A percentile compares a stretch with the other conserved stretches of the same genome.
phyloP scores from a whole-genome alignment of 768 basidiomycete species.

The Kwoniella europaea region DNA sequence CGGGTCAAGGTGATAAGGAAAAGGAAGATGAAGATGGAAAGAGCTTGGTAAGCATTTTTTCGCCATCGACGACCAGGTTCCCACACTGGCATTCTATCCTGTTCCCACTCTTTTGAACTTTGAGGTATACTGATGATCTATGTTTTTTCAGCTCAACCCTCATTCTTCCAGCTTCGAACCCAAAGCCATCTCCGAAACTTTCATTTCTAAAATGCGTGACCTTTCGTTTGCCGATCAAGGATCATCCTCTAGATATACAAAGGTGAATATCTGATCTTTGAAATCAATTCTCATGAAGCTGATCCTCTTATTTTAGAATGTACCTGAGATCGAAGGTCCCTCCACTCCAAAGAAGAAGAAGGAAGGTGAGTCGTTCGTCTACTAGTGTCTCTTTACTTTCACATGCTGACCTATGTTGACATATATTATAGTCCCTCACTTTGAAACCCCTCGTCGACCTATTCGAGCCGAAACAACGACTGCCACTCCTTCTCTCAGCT shows the following conservation, averaged over 20 bases:
- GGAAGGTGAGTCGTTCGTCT: not conserved
- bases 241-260: not conserved
- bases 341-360: constrained; percentile 21
- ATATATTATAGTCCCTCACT: not conserved
- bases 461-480: not conserved
- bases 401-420: not conserved
- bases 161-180: constrained; percentile 19
- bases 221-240: not conserved
- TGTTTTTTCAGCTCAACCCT: constrained; percentile 17
- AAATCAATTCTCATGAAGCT: not conserved
- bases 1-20: not conserved
- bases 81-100: not conserved
- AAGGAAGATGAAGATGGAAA: constrained; percentile 2
- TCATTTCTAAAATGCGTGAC: not conserved
- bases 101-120: not conserved
- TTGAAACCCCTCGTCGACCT: constrained; percentile 16
- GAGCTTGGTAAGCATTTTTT: not conserved
- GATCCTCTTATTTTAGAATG: not conserved
- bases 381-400: not conserved
- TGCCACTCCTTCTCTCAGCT: not conserved
- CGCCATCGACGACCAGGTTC: too few species aligned
- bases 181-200: not conserved
- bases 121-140: not conserved
- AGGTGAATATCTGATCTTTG: not conserved
- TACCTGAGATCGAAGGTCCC: not conserved